Base-by-base conservation (phyloP, 805 yeast genomes). In the Dipodascus albidus region DNA sequence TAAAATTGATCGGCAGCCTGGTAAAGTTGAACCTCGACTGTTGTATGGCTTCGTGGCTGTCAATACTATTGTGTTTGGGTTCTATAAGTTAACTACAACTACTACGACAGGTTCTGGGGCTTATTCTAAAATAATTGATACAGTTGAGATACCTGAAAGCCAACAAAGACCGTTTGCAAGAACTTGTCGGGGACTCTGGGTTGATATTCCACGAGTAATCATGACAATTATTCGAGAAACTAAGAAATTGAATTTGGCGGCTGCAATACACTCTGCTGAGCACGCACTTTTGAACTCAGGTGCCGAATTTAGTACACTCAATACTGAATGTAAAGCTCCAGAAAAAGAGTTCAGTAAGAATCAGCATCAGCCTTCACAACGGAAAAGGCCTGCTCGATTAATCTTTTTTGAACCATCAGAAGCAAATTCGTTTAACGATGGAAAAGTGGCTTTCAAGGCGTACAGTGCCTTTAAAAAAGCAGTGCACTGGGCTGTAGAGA, bases 321-420 rank as follows among this genome's bases (percentile, higher is more conserved):
- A 38, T 6, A 87, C 98, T 0, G 99, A 93, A 67, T 93, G 99
- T 67, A 93, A 93, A 62, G 97, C 98, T 0, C 97, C 99, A 0
- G 96, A 89, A 59, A 93, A 93, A 62, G 99, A 93, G 64, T 87
- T 91, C 73, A 87, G 96, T 1, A 75, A 76, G 50, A 69, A 88
- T 24, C 85, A 85, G 62, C 33, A 27, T 11, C 33, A 27, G 11
- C 6, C 6, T 6, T 77, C 91, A 0, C 67, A 68, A 17, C 71
- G 99, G 44, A 79, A 77, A 54, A 70, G 99, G 47, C 98, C 98
- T 0, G 96, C 95, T 0, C 72, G 99, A 52, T 70, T 93, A 50
- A 80, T 90, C 1, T 85, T 93, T 59, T 82, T 81, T 63, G 98
- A 93, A 65, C 76, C 87, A 1, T 3, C 19, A 20, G 81, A 82